Evolutionary conservation across 805 yeast genomes (phyloP).

Genomic region (Kazachstania africana): DNA sequence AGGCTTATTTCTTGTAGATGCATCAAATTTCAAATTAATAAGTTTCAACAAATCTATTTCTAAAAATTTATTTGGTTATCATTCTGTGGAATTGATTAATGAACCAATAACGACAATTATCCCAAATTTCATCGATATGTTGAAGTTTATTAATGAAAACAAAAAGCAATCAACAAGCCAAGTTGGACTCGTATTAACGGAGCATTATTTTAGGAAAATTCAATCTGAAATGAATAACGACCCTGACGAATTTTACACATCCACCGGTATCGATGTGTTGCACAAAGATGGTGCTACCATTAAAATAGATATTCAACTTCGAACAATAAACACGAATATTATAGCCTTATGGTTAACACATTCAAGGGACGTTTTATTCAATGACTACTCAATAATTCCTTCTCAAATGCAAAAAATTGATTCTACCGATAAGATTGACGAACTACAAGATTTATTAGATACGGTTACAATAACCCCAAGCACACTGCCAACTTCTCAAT

Average conservation of each 20-base stretch:
- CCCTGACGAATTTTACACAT: slow-evolving; percentile 42
- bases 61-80: slow-evolving; percentile 62
- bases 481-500: background rate
- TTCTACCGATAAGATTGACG: background rate
- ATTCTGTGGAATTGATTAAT: slow-evolving; percentile 32
- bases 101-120: slow-evolving; percentile 44
- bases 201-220: slow-evolving; percentile 71
- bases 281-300: slow-evolving; percentile 58
- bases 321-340: slow-evolving; percentile 49
- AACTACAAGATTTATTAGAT: background rate
- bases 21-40: slow-evolving; percentile 34
- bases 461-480: background rate
- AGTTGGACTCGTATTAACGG: slow-evolving; percentile 71
- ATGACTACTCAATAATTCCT: slow-evolving; percentile 26
- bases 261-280: slow-evolving; percentile 52
- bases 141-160: slow-evolving; percentile 29
- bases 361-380: slow-evolving; percentile 36
- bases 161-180: slow-evolving; percentile 28
- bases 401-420: slow-evolving; percentile 20
- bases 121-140: slow-evolving; percentile 42
- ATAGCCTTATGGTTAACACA: slow-evolving; percentile 79
- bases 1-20: slow-evolving; percentile 49
- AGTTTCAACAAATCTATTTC: slow-evolving; percentile 71
- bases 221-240: slow-evolving; percentile 31
- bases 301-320: slow-evolving; percentile 68